Percentiles rank a stretch among this genome's conserved stretches.
Evolutionary conservation across 2,329 filamentous ascomycete species (phyloP).

Genomic region (Kalaharituber pfeilii): DNA sequence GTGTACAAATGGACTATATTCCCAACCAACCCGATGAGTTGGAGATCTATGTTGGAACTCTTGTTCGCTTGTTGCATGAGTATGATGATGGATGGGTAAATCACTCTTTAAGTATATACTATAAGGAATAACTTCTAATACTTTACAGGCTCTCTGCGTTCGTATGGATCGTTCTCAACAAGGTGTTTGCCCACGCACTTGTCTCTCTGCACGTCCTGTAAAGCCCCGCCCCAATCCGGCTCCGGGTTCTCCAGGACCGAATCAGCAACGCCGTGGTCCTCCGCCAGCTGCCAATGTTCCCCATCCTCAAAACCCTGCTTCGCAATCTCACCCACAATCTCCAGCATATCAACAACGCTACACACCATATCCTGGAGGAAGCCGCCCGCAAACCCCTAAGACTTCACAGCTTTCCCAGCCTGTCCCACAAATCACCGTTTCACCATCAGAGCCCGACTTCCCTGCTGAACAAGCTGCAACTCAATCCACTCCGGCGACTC

Average conservation of each 20-base stretch:
- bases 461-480: background rate
- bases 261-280: background rate
- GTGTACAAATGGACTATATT: slow-evolving; percentile 85
- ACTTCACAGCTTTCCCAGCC: background rate
- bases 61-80: slow-evolving; percentile 80
- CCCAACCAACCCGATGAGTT: slow-evolving; percentile 88
- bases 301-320: background rate
- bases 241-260: background rate
- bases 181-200: slow-evolving; percentile 85
- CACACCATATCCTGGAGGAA: background rate
- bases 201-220: slow-evolving; percentile 76
- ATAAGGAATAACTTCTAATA: slow-evolving; percentile 24
- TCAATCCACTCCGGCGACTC: background rate
- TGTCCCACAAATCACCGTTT: background rate
- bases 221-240: slow-evolving; percentile 49
- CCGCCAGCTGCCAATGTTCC: background rate
- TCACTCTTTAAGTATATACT: slow-evolving; percentile 17
- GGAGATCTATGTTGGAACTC: slow-evolving; percentile 58
- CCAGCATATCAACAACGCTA: background rate
- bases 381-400: background rate
- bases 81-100: slow-evolving; percentile 97
- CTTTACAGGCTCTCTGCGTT: slow-evolving; percentile 61
- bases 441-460: background rate
- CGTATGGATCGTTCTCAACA: slow-evolving; percentile 78
- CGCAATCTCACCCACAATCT: background rate